Evolutionary conservation across 163 green algal species (phyloP), one percentile per base, ranked within the genome.

Genomic region (Smithsoniella earleae): DNA sequence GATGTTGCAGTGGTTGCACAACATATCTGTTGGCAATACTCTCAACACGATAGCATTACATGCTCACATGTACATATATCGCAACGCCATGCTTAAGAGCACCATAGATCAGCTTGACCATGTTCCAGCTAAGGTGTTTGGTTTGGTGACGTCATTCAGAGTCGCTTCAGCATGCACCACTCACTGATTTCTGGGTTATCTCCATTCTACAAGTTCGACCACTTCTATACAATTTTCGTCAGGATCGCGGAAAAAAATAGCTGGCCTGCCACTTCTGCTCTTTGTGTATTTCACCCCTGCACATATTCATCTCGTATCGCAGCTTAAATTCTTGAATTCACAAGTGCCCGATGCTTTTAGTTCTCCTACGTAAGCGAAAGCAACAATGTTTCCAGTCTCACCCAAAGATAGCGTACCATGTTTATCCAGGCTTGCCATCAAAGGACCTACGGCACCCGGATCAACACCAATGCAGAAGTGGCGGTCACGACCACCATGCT

Each of bases 171-270:
- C n/a, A n/a, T n/a, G n/a, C n/a, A n/a, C n/a, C n/a, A n/a, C n/a
- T n/a, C n/a, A n/a, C n/a, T n/a, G n/a, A n/a, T n/a, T n/a, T n/a
- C n/a, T n/a, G n/a, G n/a, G n/a, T 84, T 38, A 90, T 36, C 84
- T 74, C 86, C 86, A 91, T 0, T 79, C n/a, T 10, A 80, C 77
- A 18, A 86, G 62, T 77, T 91, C 84, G 52, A 88, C 85, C 28
- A 76, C 79, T 77, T 91, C 86, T 28, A 91, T 75, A 72, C 77
- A 84, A 79, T 90, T 92, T 63, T 80, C 81, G 74, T 95, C 87
- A 64, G 93, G 94, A 77, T 99, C 94, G 10, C 94, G 75, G 84
- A 96, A 96, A 81, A 99, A 99, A 28, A 98, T 83, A 0, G 94
- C 94, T 2, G 86, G 80, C 2, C 90, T 66, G 33, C 94, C 94